Base-by-base conservation (phyloP, 2,329 filamentous ascomycete species). In the Paraconiothyrium brasiliense region DNA sequence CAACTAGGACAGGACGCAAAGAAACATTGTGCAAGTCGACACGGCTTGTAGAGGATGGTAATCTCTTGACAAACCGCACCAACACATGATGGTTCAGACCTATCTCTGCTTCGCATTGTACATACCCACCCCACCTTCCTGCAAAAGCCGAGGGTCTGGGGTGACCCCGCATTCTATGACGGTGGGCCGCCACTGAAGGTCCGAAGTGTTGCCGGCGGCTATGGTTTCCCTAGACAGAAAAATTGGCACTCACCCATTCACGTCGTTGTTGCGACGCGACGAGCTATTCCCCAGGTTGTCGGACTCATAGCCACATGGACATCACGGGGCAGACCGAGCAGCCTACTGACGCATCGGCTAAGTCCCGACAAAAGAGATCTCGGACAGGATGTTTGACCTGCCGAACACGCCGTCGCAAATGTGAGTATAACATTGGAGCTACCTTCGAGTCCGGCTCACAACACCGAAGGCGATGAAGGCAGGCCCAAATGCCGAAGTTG, bases 401-500 rank as follows among this genome's bases (percentile, higher is more conserved):
- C 74, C 80, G 83, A 35, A 74, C 80, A 35, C 80, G 83, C 51
- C 73, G 83, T 50, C 78, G 83, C 35, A 85, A 85, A 74, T 85
- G 83, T 83, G 37, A 54, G 51, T 54, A 16, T 5, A 30, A 8
- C 3, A 20, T 9, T 2, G 24, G 27, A 16, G 6, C 11, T 2
- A 70, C 65, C 79, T 73, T 14, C 39, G 9, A 4, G 34, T 16
- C 27, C 16, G 59, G 16, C 27, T 47, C n/a, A 57, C 34, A 39
- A 10, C n/a, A 4, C n/a, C 27, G 35, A 59, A 85, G 83, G 84
- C 61, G 84, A 86, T 60, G 84, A 86, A 71, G 73, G 73, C 14
- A 85, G 84, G 64, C 84, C 84, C 4, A 71, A 71, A 2, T 86
- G 84, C 47, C 79, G 78, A 47, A 82, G 84, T 63, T 86, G 84